These are phyloP conservation scores for Penicillium canescens DNA, from an alignment of 495 filamentous ascomycete genomes.

Conservation along the genomic window DNA sequence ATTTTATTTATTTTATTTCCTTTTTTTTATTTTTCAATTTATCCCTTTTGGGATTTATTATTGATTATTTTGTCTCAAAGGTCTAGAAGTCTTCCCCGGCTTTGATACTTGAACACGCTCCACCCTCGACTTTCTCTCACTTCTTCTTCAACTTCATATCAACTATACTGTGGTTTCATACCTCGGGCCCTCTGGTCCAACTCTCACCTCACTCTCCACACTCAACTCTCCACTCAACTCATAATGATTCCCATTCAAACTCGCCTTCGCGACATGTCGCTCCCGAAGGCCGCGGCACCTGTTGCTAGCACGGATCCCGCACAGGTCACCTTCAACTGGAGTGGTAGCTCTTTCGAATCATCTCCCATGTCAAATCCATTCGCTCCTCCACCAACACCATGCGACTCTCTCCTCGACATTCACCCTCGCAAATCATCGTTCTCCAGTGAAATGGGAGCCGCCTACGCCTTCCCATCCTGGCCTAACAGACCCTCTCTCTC, in stretches of 20 bases:
- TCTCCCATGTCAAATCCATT: slow-evolving; percentile 37
- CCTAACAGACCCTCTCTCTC: slow-evolving; percentile 49
- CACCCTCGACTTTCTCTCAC: slow-evolving; percentile 4
- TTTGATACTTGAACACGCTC: slow-evolving; percentile 19
- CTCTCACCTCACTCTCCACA: not conserved
- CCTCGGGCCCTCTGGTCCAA: too few relatives aligned
- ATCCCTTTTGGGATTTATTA: slow-evolving; percentile 5
- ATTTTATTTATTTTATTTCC: slow-evolving; percentile 9
- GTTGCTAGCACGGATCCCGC: slow-evolving; percentile 34
- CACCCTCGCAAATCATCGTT: slow-evolving; percentile 49
- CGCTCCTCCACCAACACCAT: slow-evolving; percentile 41
- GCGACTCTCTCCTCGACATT: slow-evolving; percentile 44
- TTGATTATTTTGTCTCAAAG: not conserved
- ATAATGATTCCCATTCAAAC: slow-evolving; percentile 32
- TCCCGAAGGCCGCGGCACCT: slow-evolving; percentile 24
- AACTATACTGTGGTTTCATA: not conserved
- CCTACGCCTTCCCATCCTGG: slow-evolving; percentile 57
- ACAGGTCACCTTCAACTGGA: slow-evolving; percentile 38
- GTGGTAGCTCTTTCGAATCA: slow-evolving; percentile 38
- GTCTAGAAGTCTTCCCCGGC: slow-evolving; percentile 36
- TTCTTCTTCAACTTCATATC: slow-evolving; percentile 3
- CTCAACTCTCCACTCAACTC: not conserved
- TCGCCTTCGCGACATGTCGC: slow-evolving; percentile 24
- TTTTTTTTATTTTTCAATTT: slow-evolving; percentile 9
- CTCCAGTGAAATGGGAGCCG: slow-evolving; percentile 42